Conservation (phyloP, 345 rosid genomes). For the Acer saccharum region DNA sequence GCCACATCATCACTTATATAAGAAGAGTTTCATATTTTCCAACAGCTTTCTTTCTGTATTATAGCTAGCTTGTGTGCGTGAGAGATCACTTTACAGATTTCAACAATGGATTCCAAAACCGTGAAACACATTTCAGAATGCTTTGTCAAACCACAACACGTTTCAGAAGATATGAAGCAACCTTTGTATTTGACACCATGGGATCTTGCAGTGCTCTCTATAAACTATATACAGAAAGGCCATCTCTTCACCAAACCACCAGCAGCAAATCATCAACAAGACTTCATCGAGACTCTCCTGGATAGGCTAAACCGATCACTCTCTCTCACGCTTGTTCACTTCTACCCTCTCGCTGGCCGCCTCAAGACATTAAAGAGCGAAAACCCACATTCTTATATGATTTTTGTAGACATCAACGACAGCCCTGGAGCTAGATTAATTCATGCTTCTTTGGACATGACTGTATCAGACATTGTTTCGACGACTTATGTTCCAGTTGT, state of each 20-base stretch:
- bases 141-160: constrained; percentile 46
- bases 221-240: constrained; percentile 63
- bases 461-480: constrained; percentile 46
- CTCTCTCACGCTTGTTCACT: constrained; percentile 59
- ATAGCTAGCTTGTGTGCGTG: too few relatives aligned
- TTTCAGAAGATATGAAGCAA: constrained; percentile 37
- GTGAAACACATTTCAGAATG: constrained; percentile 47
- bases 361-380: constrained; percentile 31
- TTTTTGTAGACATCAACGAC: constrained; percentile 57
- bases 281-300: constrained; percentile 35
- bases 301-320: constrained; percentile 53
- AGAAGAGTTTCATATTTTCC: too few relatives aligned
- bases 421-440: constrained; percentile 53
- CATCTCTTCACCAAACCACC: constrained; percentile 59
- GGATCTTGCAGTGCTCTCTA: constrained; percentile 69
- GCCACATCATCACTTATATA: too few relatives aligned
- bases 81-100: too few relatives aligned
- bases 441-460: constrained; percentile 45
- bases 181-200: constrained; percentile 57
- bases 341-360: constrained; percentile 81
- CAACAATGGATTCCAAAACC: constrained; percentile 24
- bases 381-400: constrained; percentile 40
- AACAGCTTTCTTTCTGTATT: too few relatives aligned
- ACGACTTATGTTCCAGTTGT: constrained; percentile 51
- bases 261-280: constrained; percentile 3